These are phyloP conservation scores for Pneumocystis murina DNA, from an alignment of 1,139 yeast genomes.

Conservation along the genomic window DNA sequence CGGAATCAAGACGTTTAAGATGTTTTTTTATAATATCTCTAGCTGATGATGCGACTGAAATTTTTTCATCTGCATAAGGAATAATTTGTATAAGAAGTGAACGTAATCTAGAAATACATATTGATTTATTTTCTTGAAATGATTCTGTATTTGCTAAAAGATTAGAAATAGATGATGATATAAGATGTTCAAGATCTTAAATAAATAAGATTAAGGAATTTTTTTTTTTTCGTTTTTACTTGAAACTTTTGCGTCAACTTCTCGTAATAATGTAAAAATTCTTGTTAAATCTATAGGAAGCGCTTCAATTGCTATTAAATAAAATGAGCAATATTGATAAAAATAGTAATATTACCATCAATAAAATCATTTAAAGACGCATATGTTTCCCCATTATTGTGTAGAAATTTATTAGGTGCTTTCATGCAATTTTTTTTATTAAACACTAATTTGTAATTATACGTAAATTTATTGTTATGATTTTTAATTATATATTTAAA, in stretches of 20 bases:
- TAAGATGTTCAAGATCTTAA: slow-evolving; percentile 37
- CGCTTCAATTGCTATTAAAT: slow-evolving; percentile 48
- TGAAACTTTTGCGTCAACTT: slow-evolving; percentile 88
- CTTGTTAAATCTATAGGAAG: slow-evolving; percentile 71
- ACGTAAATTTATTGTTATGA: background rate
- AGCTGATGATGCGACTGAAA: slow-evolving; percentile 92
- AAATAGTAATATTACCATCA: slow-evolving; percentile 33
- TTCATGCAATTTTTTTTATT: background rate
- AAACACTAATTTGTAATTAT: background rate
- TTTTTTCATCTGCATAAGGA: slow-evolving; percentile 90
- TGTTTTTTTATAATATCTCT: slow-evolving; percentile 62
- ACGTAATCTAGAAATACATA: slow-evolving; percentile 20
- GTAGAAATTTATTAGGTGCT: background rate
- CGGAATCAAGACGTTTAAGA: slow-evolving; percentile 59
- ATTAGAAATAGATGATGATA: slow-evolving; percentile 43
- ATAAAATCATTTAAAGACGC: slow-evolving; percentile 87
- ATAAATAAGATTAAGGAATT: slow-evolving; percentile 35
- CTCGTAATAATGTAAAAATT: slow-evolving; percentile 76
- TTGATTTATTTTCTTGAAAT: slow-evolving; percentile 7
- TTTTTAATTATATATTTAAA: background rate
- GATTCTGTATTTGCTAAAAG: slow-evolving; percentile 13
- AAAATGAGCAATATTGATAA: background rate
- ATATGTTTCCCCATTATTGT: slow-evolving; percentile 30
- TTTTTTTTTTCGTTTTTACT: slow-evolving; percentile 17
- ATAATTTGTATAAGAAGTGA: slow-evolving; percentile 44